phyloP scores from a whole-genome alignment of 345 rosid species.

The Corchorus olitorius region DNA sequence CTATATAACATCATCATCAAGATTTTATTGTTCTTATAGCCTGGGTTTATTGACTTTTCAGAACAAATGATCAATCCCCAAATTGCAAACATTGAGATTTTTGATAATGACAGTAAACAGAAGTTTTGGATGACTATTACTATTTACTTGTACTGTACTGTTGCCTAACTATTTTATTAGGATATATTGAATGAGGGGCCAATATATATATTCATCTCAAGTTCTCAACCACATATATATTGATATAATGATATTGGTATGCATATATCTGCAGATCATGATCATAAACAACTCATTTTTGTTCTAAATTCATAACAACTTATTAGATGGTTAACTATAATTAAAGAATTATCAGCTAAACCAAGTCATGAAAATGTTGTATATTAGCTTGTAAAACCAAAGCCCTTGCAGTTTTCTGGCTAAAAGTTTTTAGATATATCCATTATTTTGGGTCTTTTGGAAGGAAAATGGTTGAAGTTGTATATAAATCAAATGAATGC shows the following conservation, averaged over 20 bases:
- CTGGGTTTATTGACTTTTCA: constrained; percentile 15
- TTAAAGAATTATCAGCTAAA: background rate
- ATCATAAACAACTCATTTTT: background rate
- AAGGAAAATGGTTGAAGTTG: too few species aligned
- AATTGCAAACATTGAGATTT: background rate
- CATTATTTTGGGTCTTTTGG: background rate
- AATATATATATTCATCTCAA: background rate
- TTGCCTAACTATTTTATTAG: constrained; percentile 6
- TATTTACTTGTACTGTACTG: background rate
- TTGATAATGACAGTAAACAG: constrained; percentile 8
- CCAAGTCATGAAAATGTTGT: background rate
- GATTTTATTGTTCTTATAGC: background rate
- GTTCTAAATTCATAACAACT: background rate
- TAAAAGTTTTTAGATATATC: too few species aligned
- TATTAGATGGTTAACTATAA: background rate
- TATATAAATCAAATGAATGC: too few species aligned
- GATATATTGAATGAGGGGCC: background rate
- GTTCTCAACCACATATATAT: constrained; percentile 8
- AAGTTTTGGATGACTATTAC: background rate
- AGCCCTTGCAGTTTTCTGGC: background rate
- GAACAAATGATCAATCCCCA: background rate
- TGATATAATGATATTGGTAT: too few species aligned
- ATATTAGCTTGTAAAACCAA: background rate
- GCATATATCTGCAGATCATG: background rate
- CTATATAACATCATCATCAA: background rate